Evolutionary conservation across 805 yeast genomes (phyloP), one percentile per base, ranked within the genome.

Genomic region (Ogataea polymorpha): DNA sequence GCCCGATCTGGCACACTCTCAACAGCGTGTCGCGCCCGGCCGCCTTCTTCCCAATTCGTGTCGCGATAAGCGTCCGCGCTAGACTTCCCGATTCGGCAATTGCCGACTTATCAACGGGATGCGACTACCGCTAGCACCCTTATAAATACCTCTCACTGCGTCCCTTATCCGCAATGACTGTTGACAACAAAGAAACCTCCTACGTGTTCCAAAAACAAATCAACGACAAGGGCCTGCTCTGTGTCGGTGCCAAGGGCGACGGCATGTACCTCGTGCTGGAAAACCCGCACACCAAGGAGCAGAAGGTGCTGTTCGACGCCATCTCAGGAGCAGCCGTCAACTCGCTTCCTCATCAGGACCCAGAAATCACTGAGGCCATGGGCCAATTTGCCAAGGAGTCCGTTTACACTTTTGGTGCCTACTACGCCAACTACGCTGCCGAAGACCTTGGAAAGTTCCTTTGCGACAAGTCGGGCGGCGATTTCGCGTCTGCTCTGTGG

Each of bases 291-390:
- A 68, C 74, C 30, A 67, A 66, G 31, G 65, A 66, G 35, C 47
- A 54, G 27, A 55, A 46, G 21, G 57, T 54, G 24, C 45, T 67
- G 11, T 51, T 69, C 23, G 76, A 71, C 52, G 75, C 65, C 29
- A 51, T 62, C 35, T 65, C 74, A n/a, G 77, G 76, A 39, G 77
- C 77, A 15, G 76, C 77, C 23, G 77, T 72, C 21, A 66, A 63
- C 17, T 65, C 74, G 2, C 50, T 71, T 8, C 74, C 75, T 13
- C 71, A 70, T 59, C 58, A 60, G 32, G 72, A 69, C 49, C 55
- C 61, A 23, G 67, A 63, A 29, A 61, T 70, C 37, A 55, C 68
- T 30, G 61, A 55, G 23, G 66, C 64, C 20, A 69, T 71, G 65
- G 55, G 54, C 23, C 52, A 63, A 17, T 68, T 62, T 20, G 64